Conservation (phyloP, 1,139 yeast genomes). For the Kluyveromyces sp. region DNA sequence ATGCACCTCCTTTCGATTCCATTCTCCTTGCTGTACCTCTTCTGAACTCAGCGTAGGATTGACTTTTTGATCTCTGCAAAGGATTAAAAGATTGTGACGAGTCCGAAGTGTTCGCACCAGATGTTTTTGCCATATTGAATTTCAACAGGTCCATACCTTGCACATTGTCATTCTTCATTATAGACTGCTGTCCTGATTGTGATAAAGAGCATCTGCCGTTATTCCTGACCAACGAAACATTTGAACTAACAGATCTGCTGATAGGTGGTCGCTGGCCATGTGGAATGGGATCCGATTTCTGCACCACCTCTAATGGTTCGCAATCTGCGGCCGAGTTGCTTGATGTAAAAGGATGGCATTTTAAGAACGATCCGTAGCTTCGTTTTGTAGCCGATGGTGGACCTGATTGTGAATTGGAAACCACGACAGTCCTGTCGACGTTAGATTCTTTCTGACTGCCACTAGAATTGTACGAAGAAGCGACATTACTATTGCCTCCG, state of each 20-base stretch:
- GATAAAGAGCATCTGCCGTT: constrained; percentile 11
- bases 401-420: constrained; percentile 9
- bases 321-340: background rate
- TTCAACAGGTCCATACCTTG: constrained; percentile 3
- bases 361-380: constrained; percentile 23
- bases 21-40: background rate
- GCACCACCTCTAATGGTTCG: constrained; percentile 19
- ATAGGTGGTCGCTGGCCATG: constrained; percentile 15
- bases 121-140: constrained; percentile 1
- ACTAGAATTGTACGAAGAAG: background rate
- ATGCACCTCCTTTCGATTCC: background rate
- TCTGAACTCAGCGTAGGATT: background rate
- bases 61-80: constrained; percentile 1
- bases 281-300: constrained; percentile 19
- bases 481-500: constrained; percentile 3
- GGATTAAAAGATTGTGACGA: background rate
- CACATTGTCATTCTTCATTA: background rate
- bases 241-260: constrained; percentile 13
- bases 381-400: constrained; percentile 17
- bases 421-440: background rate
- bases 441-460: background rate
- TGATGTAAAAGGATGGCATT: constrained; percentile 9
- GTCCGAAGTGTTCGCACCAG: background rate
- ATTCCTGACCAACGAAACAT: constrained; percentile 10
- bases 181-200: background rate